These are phyloP conservation scores for Lycium barbarum DNA, from an alignment of 257 asterid species.

Conservation along the genomic window DNA sequence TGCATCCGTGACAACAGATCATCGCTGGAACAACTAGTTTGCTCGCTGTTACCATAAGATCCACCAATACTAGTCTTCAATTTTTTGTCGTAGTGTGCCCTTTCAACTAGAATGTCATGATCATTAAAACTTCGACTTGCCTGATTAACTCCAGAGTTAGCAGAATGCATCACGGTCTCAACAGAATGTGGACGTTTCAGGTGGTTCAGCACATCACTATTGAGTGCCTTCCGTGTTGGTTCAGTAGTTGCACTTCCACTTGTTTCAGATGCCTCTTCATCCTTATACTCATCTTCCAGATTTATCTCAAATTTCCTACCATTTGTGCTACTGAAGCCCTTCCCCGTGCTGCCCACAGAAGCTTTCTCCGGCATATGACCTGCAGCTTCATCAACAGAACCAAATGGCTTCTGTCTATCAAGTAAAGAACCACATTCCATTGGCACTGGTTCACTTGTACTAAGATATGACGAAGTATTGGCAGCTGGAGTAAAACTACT, in stretches of 20 bases:
- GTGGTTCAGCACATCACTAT: conserved; percentile 41
- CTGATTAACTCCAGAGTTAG: conserved; percentile 35
- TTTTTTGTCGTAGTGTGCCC: conserved; percentile 43
- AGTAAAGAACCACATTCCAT: conserved; percentile 39
- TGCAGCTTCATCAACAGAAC: conserved; percentile 33
- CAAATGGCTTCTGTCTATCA: conserved; percentile 43
- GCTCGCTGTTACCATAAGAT: conserved; percentile 34
- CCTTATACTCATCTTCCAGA: conserved; percentile 24
- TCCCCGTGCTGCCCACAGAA: conserved; percentile 40
- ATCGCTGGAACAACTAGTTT: conserved; percentile 44
- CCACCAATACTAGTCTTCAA: conserved; percentile 39
- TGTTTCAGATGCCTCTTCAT: conserved; percentile 27
- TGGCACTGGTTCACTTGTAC: conserved; percentile 41
- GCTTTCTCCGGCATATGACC: conserved; percentile 33
- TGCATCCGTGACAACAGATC: conserved; percentile 45
- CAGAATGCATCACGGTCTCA: conserved; percentile 29
- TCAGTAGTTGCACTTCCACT: conserved; percentile 26
- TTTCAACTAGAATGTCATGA: conserved; percentile 41
- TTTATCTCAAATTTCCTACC: conserved; percentile 21
- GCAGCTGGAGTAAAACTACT: conserved; percentile 37
- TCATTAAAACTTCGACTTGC: conserved; percentile 33
- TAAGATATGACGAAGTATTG: conserved; percentile 32
- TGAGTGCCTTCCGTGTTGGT: background rate
- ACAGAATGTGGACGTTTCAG: conserved; percentile 35
- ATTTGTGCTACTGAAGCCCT: background rate